phyloP scores from a whole-genome alignment of 176 grass and related monocot species.

The Cymbopogon citratus region DNA sequence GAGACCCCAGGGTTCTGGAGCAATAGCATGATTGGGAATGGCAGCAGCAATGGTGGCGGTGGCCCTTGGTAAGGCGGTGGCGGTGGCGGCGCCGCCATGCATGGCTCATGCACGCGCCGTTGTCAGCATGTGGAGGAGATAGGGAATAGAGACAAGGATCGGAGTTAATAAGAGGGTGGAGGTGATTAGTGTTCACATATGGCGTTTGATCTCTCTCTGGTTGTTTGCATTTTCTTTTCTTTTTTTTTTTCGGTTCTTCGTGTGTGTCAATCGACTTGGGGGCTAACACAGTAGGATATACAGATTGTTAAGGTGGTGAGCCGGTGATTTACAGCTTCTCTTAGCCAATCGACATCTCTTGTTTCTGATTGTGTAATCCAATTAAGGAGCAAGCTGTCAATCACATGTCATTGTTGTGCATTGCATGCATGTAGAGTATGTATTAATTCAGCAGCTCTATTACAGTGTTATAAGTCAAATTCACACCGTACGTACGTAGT shows the following conservation, averaged over 20 bases:
- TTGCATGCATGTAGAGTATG: conserved; percentile 29
- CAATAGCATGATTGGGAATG: conserved; percentile 47
- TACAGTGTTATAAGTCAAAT: not conserved
- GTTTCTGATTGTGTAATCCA: conserved; percentile 14
- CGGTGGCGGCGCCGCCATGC: conserved; percentile 36
- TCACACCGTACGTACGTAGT: not conserved
- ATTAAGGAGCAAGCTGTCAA: not conserved
- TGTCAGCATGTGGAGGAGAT: conserved; percentile 37
- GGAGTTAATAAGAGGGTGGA: conserved; percentile 49
- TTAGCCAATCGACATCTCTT: conserved; percentile 8
- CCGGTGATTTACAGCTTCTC: conserved; percentile 34
- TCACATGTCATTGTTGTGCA: conserved; percentile 7
- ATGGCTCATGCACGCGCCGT: conserved; percentile 59
- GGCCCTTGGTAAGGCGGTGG: conserved; percentile 41
- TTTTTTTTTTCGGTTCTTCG: conserved; percentile 34
- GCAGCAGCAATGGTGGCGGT: conserved; percentile 47
- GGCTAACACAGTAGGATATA: conserved; percentile 57
- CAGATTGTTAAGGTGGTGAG: conserved; percentile 45
- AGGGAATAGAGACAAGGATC: conserved; percentile 40
- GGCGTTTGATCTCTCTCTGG: conserved; percentile 38
- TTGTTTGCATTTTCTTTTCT: not conserved
- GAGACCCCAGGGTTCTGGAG: conserved; percentile 54
- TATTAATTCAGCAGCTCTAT: not conserved
- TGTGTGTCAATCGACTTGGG: conserved; percentile 38
- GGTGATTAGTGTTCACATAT: conserved; percentile 61